Evolutionary conservation across 768 basidiomycete genomes (phyloP).

Genomic region (Boletus fagicola): DNA sequence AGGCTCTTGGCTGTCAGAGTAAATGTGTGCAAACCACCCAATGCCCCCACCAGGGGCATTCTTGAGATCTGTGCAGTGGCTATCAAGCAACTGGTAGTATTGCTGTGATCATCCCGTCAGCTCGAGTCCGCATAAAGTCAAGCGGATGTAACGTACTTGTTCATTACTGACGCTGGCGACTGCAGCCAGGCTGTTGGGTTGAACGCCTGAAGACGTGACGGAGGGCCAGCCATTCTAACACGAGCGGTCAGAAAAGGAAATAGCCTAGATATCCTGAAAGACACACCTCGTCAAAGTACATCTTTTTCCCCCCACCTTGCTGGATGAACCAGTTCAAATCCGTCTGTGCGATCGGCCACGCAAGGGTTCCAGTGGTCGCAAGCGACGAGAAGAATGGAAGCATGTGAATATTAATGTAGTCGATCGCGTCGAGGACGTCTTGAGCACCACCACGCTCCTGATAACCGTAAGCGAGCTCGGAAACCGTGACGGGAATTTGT

Average conservation of each 20-base stretch:
- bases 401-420: slow-evolving; percentile 68
- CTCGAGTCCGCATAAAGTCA: not conserved
- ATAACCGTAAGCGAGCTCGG: slow-evolving; percentile 63
- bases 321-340: slow-evolving; percentile 69
- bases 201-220: slow-evolving; percentile 53
- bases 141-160: slow-evolving; percentile 39
- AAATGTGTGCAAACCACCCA: slow-evolving; percentile 83
- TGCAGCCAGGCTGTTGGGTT: slow-evolving; percentile 63
- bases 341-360: slow-evolving; percentile 59
- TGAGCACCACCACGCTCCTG: slow-evolving; percentile 50
- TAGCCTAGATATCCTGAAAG: not conserved
- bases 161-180: slow-evolving; percentile 63
- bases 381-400: slow-evolving; percentile 58
- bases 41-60: slow-evolving; percentile 56
- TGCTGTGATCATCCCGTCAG: slow-evolving; percentile 25
- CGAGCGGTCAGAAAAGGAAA: not conserved
- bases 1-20: slow-evolving; percentile 60
- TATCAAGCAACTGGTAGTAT: slow-evolving; percentile 64
- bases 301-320: slow-evolving; percentile 68
- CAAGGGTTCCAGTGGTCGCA: slow-evolving; percentile 43
- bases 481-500: slow-evolving; percentile 67
- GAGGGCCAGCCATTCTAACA: slow-evolving; percentile 80
- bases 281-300: slow-evolving; percentile 66
- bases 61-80: slow-evolving; percentile 64
- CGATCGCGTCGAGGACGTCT: slow-evolving; percentile 55